These are phyloP conservation scores for Camellia oleifera DNA, from an alignment of 179 eudicot species.

Conservation along the genomic window DNA sequence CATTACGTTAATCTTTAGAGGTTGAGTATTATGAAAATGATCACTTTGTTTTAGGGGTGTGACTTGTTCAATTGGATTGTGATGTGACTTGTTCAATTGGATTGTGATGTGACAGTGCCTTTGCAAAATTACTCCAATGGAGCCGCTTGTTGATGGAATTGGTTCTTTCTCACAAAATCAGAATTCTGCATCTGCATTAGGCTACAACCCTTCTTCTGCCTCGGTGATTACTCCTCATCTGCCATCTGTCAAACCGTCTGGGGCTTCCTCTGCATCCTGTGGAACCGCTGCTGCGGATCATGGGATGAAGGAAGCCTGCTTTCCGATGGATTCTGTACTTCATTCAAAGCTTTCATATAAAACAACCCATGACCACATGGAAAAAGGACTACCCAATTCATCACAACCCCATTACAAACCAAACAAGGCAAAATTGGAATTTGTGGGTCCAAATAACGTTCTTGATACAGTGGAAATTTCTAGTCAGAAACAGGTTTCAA, in stretches of 20 bases:
- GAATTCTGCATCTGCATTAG: neutral
- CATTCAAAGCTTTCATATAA: constrained; percentile 28
- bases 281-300: constrained; percentile 11
- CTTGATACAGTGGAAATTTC: constrained; percentile 25
- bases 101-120: constrained; percentile 4
- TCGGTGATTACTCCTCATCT: no score
- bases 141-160: constrained; percentile 21
- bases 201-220: no score
- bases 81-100: neutral
- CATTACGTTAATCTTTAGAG: no score
- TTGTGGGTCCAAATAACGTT: constrained; percentile 11
- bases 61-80: neutral
- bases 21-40: neutral
- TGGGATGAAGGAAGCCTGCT: constrained; percentile 8
- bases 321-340: constrained; percentile 20
- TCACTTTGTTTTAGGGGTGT: neutral
- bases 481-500: constrained; percentile 25
- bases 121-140: constrained; percentile 8
- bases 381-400: neutral
- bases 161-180: constrained; percentile 3
- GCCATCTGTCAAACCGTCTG: neutral
- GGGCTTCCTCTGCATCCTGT: constrained; percentile 27
- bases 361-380: constrained; percentile 12
- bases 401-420: neutral
- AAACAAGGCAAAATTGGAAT: constrained; percentile 27